Evolutionary conservation across 2,329 filamentous ascomycete species (phyloP), one percentile per base, ranked within the genome.

Genomic region (Metarhizium brunneum): DNA sequence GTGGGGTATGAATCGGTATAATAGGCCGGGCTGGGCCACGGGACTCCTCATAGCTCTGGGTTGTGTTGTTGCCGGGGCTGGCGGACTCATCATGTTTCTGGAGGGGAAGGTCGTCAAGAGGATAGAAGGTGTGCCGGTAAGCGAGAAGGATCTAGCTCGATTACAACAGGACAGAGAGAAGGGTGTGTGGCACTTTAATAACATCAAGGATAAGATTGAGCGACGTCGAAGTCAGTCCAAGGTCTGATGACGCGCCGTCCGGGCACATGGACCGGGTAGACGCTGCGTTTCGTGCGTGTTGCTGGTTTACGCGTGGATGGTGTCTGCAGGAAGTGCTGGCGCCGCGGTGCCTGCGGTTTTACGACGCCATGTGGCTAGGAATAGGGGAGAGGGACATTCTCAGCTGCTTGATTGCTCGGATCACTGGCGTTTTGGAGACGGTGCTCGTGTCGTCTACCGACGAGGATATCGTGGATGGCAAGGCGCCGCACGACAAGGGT

Each of bases 31-130:
- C 25, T 95, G 89, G 89, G 81, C 84, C 11, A 92, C 88, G 0
- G 90, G 89, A 1, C 70, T 91, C 0, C 90, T 94, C 64, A 86
- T 95, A n/a, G 87, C 81, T 2, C 66, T 92, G 6, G 90, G 83
- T 2, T 91, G 85, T 64, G 76, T 85, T 25, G 83, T 87, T 4
- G 86, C 86, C 6, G 86, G 79, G 16, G 66, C 81, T 20, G 89
- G 83, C 16, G 90, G 90, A 2, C 70, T 86, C 38, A 79, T 89
- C 66, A 84, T 84, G 70, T 89, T 85, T 59, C 62, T 82, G 25
- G 88, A 94, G 66, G 87, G 86, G 6, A 87, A 84, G 66, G 78
- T 76, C 50, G 81, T 90, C 35, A 91, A 90, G 73, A 73, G 76
- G 32, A 77, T 89, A 47, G 88, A 91, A 66, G 87, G 87, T 1